Conservation (phyloP, 2,329 filamentous ascomycete genomes). For the Epichloe sp. region DNA sequence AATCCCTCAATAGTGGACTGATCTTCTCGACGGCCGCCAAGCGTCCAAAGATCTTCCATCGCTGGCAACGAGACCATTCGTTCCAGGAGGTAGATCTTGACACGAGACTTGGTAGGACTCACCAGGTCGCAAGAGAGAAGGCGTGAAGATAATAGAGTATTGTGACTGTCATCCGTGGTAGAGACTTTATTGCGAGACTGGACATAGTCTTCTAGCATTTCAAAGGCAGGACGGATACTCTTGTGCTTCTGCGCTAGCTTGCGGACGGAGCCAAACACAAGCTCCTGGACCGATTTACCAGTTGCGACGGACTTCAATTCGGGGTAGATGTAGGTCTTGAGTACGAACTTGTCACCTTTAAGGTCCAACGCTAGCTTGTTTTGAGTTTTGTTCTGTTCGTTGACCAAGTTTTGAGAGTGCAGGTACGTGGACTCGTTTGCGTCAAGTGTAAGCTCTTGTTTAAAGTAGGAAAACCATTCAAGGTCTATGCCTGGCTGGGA, state of each 20-base stretch:
- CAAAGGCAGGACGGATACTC: not conserved
- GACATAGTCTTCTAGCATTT: not conserved
- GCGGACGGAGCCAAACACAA: slow-evolving; percentile 1
- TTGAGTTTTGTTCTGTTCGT: not conserved
- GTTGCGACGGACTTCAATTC: not conserved
- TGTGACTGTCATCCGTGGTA: too few relatives aligned
- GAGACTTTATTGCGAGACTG: not conserved
- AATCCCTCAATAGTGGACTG: not conserved
- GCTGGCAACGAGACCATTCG: not conserved
- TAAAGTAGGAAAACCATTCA: slow-evolving; percentile 1
- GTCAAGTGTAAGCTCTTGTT: not conserved
- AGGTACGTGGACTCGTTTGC: too few relatives aligned
- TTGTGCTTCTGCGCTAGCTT: not conserved
- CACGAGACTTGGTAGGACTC: not conserved
- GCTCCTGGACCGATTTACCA: not conserved
- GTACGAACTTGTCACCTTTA: not conserved
- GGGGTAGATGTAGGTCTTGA: not conserved
- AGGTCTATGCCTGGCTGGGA: not conserved
- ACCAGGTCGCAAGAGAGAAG: slow-evolving; percentile 1
- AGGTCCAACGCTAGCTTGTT: slow-evolving; percentile 1
- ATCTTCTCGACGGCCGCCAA: not conserved
- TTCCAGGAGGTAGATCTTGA: slow-evolving; percentile 1
- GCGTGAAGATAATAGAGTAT: not conserved
- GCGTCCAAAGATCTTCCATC: slow-evolving; percentile 1
- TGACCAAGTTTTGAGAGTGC: not conserved